phyloP scores from a whole-genome alignment of 2,329 filamentous ascomycete genomes.

The Xylariaceae sp. region DNA sequence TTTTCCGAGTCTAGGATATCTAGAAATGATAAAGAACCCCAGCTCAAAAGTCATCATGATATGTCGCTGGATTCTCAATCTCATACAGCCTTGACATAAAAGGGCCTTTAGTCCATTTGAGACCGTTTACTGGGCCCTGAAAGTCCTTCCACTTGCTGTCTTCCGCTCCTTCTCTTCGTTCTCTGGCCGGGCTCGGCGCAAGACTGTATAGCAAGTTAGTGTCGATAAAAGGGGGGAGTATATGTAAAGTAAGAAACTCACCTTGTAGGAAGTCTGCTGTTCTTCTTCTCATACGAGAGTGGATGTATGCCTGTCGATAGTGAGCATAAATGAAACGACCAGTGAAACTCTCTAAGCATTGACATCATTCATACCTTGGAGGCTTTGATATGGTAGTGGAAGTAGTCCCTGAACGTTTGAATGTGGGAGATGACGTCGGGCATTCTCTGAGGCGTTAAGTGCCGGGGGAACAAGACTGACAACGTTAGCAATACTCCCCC shows the following conservation, averaged over 20 bases:
- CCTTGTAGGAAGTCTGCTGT: conserved; percentile 98
- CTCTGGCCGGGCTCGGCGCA: conserved; percentile 90
- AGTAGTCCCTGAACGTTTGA: conserved; percentile 99
- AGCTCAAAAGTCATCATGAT: background rate
- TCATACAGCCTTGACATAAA: background rate
- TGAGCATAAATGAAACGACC: conserved; percentile 3
- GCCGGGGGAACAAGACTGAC: conserved; percentile 87
- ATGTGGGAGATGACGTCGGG: conserved; percentile 97
- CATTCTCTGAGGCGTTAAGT: conserved; percentile 84
- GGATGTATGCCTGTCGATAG: conserved; percentile 69
- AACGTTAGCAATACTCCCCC: conserved; percentile 14
- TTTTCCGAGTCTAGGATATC: background rate
- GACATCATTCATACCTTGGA: conserved; percentile 59
- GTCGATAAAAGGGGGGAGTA: conserved; percentile 27
- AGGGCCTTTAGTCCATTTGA: background rate
- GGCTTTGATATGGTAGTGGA: conserved; percentile 99
- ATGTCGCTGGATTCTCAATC: background rate
- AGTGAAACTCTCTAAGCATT: background rate
- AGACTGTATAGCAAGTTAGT: conserved; percentile 50
- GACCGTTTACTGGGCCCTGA: conserved; percentile 47
- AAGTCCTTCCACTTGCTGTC: conserved; percentile 93
- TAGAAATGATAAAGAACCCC: background rate
- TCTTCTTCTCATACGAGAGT: conserved; percentile 94
- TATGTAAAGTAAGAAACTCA: conserved; percentile 41
- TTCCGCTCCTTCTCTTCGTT: conserved; percentile 97